A percentile compares a stretch with the other conserved stretches of the same genome.
These are phyloP conservation scores for Beta macrorhiza DNA, from an alignment of 179 eudicot genomes.

Conservation along the genomic window DNA sequence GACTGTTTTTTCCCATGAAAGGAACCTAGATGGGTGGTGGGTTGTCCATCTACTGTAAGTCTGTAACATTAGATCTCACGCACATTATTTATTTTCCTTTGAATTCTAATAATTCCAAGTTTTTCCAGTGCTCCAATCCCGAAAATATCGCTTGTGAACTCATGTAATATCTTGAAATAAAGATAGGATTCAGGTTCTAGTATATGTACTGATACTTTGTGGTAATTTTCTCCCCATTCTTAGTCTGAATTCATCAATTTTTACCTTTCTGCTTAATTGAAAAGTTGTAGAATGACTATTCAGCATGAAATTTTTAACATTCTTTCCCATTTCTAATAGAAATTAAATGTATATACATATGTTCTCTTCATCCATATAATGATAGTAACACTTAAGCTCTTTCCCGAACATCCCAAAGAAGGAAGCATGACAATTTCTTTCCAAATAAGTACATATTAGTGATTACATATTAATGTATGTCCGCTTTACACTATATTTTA, in stretches of 20 bases:
- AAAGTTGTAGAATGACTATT: neutral
- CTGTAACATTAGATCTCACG: conserved; percentile 25
- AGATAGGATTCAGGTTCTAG: neutral
- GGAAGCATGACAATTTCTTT: too few relatives aligned
- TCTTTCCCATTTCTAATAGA: neutral
- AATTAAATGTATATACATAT: too few relatives aligned
- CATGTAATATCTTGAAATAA: neutral
- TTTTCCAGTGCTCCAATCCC: neutral
- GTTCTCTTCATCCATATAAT: too few relatives aligned
- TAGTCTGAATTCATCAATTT: neutral
- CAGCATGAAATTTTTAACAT: neutral
- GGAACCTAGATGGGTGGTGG: conserved; percentile 2
- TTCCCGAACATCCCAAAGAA: too few relatives aligned
- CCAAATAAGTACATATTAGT: too few relatives aligned
- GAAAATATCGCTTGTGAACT: neutral
- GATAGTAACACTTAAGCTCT: too few relatives aligned
- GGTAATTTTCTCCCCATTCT: neutral
- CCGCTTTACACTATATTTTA: too few relatives aligned
- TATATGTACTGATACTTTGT: neutral
- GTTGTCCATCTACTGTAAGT: conserved; percentile 21
- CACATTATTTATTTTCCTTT: conserved; percentile 8
- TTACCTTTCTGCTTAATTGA: neutral
- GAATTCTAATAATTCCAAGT: conserved; percentile 12
- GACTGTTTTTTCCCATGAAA: neutral
- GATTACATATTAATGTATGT: too few relatives aligned